These are phyloP conservation scores for Calocybe gangraenosa DNA, from an alignment of 768 basidiomycete genomes.

Conservation along the genomic window DNA sequence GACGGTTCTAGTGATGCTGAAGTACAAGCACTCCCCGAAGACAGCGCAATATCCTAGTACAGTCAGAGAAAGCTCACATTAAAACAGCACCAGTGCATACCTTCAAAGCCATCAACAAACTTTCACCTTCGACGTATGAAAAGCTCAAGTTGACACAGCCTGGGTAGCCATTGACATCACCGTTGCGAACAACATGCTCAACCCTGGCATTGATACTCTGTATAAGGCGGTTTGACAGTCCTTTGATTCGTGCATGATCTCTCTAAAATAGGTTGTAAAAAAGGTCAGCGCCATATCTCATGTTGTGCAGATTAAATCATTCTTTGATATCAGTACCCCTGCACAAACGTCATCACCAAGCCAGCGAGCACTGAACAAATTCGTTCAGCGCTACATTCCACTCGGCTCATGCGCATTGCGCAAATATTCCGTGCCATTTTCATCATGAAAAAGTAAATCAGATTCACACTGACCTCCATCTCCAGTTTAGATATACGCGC, in stretches of 20 bases:
- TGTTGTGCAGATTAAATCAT: conserved; percentile 2
- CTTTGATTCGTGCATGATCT: conserved; percentile 72
- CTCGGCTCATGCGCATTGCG: conserved; percentile 36
- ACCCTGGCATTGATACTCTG: conserved; percentile 77
- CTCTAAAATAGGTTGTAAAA: conserved; percentile 41
- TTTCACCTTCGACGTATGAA: conserved; percentile 96
- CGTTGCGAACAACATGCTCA: conserved; percentile 91
- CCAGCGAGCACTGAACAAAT: conserved; percentile 29
- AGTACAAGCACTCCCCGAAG: conserved; percentile 97
- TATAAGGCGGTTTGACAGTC: conserved; percentile 78
- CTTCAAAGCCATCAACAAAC: conserved; percentile 96
- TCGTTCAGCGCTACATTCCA: conserved; percentile 27
- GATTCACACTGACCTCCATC: conserved; percentile 73
- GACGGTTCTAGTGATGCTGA: conserved; percentile 98
- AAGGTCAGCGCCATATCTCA: conserved; percentile 13
- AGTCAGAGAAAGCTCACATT: conserved; percentile 4
- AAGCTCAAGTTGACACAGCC: conserved; percentile 97
- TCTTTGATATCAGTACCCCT: conserved; percentile 80
- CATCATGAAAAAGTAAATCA: conserved; percentile 31
- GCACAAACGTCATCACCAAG: conserved; percentile 71
- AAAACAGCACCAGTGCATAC: conserved; percentile 30
- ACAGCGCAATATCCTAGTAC: conserved; percentile 86
- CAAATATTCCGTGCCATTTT: conserved; percentile 34
- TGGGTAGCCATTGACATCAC: conserved; percentile 86
- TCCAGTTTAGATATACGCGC: conserved; percentile 88